A percentile compares a stretch with the other conserved stretches of the same genome.
These are phyloP conservation scores for Cercospora sojina DNA, from an alignment of 2,329 filamentous ascomycete genomes.

Conservation along the genomic window DNA sequence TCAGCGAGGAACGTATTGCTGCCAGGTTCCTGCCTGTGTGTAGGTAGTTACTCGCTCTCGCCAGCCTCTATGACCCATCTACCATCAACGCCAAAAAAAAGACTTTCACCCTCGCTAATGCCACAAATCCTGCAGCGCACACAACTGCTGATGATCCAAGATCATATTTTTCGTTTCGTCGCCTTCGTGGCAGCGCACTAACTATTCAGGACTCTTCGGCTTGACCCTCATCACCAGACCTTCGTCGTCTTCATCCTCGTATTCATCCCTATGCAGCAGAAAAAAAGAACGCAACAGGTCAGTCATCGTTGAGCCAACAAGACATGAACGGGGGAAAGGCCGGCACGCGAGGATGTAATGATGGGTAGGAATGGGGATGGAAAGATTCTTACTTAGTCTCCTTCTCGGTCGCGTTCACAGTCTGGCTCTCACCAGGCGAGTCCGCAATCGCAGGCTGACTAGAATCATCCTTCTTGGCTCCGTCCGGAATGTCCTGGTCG, in stretches of 20 bases:
- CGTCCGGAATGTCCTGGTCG: constrained; percentile 10
- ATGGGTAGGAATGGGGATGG: background rate
- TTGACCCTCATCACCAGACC: constrained; percentile 24
- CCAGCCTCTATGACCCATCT: background rate
- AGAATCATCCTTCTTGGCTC: constrained; percentile 17
- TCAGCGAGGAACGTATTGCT: background rate
- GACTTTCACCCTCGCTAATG: background rate
- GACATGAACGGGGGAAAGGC: background rate
- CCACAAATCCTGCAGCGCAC: background rate
- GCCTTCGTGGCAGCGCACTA: too few species aligned
- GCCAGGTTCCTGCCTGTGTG: background rate
- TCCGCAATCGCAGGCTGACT: constrained; percentile 19
- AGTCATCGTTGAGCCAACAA: constrained; percentile 17
- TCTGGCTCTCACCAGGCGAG: constrained; percentile 23
- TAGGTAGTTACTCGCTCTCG: background rate
- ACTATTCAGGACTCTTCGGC: constrained; percentile 9
- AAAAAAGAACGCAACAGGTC: constrained; percentile 18
- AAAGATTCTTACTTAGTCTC: constrained; percentile 26
- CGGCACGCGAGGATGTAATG: constrained; percentile 4
- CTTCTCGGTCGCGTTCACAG: constrained; percentile 18
- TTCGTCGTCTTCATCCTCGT: constrained; percentile 29
- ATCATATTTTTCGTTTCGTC: background rate
- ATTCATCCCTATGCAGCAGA: constrained; percentile 22
- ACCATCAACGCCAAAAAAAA: background rate
- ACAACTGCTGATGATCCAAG: background rate